These are phyloP conservation scores for Melianthus villosus DNA, from an alignment of 441 rosid species.

Conservation along the genomic window DNA sequence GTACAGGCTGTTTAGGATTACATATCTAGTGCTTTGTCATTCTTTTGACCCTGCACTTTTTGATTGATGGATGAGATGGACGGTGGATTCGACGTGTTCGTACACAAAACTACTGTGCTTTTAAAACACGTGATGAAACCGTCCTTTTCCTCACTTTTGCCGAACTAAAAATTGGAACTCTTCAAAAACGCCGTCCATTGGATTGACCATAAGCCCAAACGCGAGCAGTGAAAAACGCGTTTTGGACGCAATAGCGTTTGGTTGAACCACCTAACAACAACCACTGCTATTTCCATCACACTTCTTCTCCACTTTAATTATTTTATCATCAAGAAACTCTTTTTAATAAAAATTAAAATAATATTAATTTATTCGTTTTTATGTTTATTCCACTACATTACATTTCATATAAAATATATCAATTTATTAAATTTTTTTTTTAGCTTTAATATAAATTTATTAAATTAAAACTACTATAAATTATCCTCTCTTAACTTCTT, in stretches of 20 bases:
- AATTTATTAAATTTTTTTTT: too few species aligned
- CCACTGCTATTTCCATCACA: conserved; percentile 40
- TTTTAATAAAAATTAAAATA: too few species aligned
- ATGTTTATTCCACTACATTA: too few species aligned
- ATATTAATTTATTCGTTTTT: too few species aligned
- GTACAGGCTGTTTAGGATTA: conserved; percentile 12
- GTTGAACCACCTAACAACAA: conserved; percentile 95
- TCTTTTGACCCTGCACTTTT: background rate
- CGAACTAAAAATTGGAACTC: conserved; percentile 10
- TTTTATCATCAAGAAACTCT: too few species aligned
- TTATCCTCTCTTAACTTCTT: conserved; percentile 27
- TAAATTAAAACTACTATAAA: too few species aligned
- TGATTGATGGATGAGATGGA: background rate
- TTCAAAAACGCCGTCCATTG: conserved; percentile 12
- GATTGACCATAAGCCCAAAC: conserved; percentile 25
- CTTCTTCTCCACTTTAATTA: conserved; percentile 16
- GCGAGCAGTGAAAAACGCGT: conserved; percentile 41
- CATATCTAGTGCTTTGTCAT: background rate
- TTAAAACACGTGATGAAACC: conserved; percentile 19
- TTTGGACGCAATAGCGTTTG: conserved; percentile 71
- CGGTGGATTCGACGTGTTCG: conserved; percentile 2
- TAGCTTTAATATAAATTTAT: too few species aligned
- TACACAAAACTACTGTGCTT: background rate
- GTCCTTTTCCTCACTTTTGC: conserved; percentile 15
- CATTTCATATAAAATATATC: too few species aligned